Evolutionary conservation across 75 land plant species (phyloP), one percentile per base, ranked within the genome.

Genomic region (Pinus albicaulis): DNA sequence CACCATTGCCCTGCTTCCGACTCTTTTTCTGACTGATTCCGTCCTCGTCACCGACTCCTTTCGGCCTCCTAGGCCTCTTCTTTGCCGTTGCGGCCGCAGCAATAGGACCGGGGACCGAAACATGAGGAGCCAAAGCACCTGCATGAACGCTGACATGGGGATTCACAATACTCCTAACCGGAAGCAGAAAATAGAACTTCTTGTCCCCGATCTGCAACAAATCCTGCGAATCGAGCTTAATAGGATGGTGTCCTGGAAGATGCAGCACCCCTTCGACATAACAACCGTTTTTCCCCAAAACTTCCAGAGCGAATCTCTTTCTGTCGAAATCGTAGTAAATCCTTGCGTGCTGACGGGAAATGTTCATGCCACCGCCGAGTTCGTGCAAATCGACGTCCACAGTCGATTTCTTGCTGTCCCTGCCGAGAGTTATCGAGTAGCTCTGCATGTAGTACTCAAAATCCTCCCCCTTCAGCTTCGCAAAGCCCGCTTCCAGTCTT

Each of bases 361-460:
- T 95, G 88, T 91, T 95, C 95, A 92, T 97, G 52, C 99, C 99
- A 16, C 98, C 98, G 57, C 99, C 98, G n/a, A 95, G 84, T 76
- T 86, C 78, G 22, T 96, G 83, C 75, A 98, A 89, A 81, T 98
- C 99, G 61, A 95, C 98, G 75, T 98, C 99, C 36, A 98, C 98
- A 8, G 91, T 71, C 52, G 96, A 89, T 75, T 95, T 91, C 88
- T 91, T 95, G 82, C 89, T 88, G 86, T 98, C 93, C 11, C 98
- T 87, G 55, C 99, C 99, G 58, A 98, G 86, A 64, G 91, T 76
- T n/a, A 97, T 94, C 73, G 98, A 95, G 78, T 97, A 97, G 68
- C 96, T 94, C 71, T 97, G 99, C 99, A 97, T 97, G 78, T 92
- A 95, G 79, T 97, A 97, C 87, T 94, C 99, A 81, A 97, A 97